Conservation (phyloP, 176 grass and related monocot genomes). For the Paspalum vaginatum region DNA sequence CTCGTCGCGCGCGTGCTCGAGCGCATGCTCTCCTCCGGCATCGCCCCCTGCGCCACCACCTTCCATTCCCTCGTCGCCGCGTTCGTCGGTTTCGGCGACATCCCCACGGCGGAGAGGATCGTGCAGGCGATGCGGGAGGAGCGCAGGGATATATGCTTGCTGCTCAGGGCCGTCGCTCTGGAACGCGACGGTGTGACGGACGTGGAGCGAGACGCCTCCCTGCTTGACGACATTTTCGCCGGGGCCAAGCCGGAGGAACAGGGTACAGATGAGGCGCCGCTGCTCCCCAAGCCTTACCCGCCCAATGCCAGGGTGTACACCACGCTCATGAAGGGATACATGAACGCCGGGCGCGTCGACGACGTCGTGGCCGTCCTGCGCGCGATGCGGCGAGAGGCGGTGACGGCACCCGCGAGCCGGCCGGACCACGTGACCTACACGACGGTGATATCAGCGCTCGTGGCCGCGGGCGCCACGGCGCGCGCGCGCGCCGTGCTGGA, state of each 20-base stretch:
- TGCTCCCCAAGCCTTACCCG: slow-evolving; percentile 54
- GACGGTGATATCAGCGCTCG: slow-evolving; percentile 72
- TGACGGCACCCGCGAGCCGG: slow-evolving; percentile 51
- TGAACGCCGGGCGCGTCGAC: slow-evolving; percentile 72
- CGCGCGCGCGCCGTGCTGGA: slow-evolving; percentile 57
- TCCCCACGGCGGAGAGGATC: slow-evolving; percentile 62
- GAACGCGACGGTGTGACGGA: not conserved
- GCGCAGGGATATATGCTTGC: slow-evolving; percentile 54
- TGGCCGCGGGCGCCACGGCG: slow-evolving; percentile 54
- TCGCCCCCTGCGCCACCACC: slow-evolving; percentile 65
- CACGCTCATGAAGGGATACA: slow-evolving; percentile 95
- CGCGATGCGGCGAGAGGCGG: slow-evolving; percentile 66
- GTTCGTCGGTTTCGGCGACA: slow-evolving; percentile 74
- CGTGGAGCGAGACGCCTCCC: slow-evolving; percentile 18
- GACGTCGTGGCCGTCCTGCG: slow-evolving; percentile 68
- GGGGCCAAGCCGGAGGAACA: not conserved
- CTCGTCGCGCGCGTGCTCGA: slow-evolving; percentile 58
- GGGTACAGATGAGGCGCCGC: not conserved
- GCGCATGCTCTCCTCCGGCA: slow-evolving; percentile 40
- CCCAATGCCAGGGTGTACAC: slow-evolving; percentile 83
- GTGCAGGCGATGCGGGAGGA: slow-evolving; percentile 87
- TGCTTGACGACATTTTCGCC: slow-evolving; percentile 64
- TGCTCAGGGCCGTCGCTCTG: slow-evolving; percentile 43
- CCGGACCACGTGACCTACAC: slow-evolving; percentile 84
- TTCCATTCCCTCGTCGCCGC: slow-evolving; percentile 86